Conservation (phyloP, 208 protist genomes). For the Naegleria lovaniensis region DNA sequence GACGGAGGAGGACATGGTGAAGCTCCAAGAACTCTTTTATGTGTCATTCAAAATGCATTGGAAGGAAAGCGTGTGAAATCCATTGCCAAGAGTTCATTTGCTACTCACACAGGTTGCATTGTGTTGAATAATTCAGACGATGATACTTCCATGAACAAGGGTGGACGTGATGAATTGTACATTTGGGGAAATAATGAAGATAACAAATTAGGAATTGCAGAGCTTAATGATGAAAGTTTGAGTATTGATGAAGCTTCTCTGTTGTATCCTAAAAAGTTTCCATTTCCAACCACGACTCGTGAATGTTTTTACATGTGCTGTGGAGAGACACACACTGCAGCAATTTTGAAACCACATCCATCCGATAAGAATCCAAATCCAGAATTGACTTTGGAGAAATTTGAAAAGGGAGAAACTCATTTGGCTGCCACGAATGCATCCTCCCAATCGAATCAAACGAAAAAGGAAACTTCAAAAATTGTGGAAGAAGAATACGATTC, state of each 20-base stretch:
- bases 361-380: slow-evolving; percentile 14
- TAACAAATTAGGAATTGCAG: background rate
- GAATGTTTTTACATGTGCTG: background rate
- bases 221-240: background rate
- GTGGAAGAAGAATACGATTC: background rate
- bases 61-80: background rate
- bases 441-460: too few relatives aligned
- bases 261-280: background rate
- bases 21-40: background rate
- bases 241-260: background rate
- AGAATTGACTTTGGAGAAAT: background rate
- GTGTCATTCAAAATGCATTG: background rate
- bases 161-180: background rate
- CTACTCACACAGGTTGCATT: background rate
- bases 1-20: slow-evolving; percentile 18
- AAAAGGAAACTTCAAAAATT: background rate
- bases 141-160: too few relatives aligned
- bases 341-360: background rate
- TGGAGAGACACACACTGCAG: background rate
- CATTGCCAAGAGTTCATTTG: background rate
- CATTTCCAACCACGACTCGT: background rate
- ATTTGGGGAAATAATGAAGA: slow-evolving; percentile 3
- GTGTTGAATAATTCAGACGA: background rate
- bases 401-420: background rate
- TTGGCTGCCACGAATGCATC: background rate